Conservation (phyloP, 2,329 filamentous ascomycete species). For the Alternaria atra region DNA sequence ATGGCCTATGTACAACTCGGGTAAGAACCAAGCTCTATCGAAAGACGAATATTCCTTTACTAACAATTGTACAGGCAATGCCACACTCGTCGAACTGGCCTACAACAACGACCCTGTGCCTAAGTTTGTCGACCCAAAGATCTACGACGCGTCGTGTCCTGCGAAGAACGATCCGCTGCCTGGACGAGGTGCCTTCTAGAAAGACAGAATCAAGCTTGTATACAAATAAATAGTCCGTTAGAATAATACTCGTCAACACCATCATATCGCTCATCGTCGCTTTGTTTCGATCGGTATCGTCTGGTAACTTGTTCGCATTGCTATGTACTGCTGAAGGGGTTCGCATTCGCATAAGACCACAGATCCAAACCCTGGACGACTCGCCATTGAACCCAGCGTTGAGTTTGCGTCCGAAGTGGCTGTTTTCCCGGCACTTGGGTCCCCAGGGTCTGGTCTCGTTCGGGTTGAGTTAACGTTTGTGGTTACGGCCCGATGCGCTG, state of each 20-base stretch:
- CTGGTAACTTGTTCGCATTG: not conserved
- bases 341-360: not conserved
- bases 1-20: slow-evolving; percentile 38
- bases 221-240: not conserved
- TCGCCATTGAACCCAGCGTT: slow-evolving; percentile 3
- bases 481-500: slow-evolving; percentile 17
- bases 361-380: not conserved
- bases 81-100: slow-evolving; percentile 32
- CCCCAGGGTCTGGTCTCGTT: slow-evolving; percentile 1
- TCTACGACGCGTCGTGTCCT: slow-evolving; percentile 34
- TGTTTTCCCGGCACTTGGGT: not conserved
- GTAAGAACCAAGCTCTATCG: slow-evolving; percentile 14
- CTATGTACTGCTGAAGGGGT: not conserved
- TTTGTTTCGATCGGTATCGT: not conserved
- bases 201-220: not conserved
- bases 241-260: not conserved
- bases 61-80: slow-evolving; percentile 14
- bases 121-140: slow-evolving; percentile 28
- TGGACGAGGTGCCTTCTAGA: slow-evolving; percentile 35
- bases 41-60: not conserved
- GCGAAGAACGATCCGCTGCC: slow-evolving; percentile 35
- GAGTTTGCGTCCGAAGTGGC: slow-evolving; percentile 1
- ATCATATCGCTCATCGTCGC: not conserved
- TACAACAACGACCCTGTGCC: slow-evolving; percentile 29
- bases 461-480: slow-evolving; percentile 7